Percentiles rank a stretch among this genome's conserved stretches.
These are phyloP conservation scores for Thymus mandschuricus DNA, from an alignment of 257 asterid species.

Conservation along the genomic window DNA sequence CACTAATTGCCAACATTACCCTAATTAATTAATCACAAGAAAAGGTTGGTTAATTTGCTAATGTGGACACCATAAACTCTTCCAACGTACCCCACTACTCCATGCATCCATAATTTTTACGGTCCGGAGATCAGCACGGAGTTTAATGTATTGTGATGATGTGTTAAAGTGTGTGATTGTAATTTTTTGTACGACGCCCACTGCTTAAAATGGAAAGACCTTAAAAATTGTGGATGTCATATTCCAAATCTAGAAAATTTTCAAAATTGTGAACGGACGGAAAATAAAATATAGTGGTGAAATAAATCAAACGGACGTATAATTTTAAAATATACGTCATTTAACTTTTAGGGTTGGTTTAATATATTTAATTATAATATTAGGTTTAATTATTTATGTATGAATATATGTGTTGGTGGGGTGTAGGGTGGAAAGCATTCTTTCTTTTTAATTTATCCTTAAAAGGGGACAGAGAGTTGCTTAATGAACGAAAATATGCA, in stretches of 20 bases:
- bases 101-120: too few relatives aligned
- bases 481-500: slow-evolving; percentile 30
- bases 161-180: too few relatives aligned
- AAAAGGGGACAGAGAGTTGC: slow-evolving; percentile 41
- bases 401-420: slow-evolving; percentile 12
- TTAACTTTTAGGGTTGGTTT: not conserved
- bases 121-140: too few relatives aligned
- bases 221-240: too few relatives aligned
- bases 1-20: slow-evolving; percentile 31
- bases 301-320: not conserved
- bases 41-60: not conserved
- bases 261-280: too few relatives aligned
- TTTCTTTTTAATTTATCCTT: slow-evolving; percentile 27
- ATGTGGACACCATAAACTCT: slow-evolving; percentile 10
- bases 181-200: too few relatives aligned
- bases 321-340: slow-evolving; percentile 1
- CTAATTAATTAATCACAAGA: not conserved
- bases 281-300: too few relatives aligned
- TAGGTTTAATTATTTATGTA: too few relatives aligned
- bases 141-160: too few relatives aligned
- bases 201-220: too few relatives aligned
- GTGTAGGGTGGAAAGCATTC: slow-evolving; percentile 14
- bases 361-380: not conserved
- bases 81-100: too few relatives aligned
- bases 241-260: too few relatives aligned